Conservation (phyloP, 2,329 filamentous ascomycete genomes). For the Aureobasidium leucospermi region DNA sequence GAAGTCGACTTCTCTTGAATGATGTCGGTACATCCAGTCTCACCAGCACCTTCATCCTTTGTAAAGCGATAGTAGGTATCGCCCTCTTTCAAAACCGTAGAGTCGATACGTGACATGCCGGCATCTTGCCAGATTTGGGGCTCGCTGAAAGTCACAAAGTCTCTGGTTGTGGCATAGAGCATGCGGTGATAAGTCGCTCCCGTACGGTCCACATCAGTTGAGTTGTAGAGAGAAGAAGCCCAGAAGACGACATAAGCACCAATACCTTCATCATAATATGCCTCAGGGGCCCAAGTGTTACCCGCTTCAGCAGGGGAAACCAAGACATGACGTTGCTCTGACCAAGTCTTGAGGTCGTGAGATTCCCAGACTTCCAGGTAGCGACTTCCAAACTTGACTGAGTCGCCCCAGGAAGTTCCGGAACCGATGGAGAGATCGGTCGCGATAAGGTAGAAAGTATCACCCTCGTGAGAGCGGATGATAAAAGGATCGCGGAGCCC, state of each 20-base stretch:
- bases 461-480: slow-evolving; percentile 44
- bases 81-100: slow-evolving; percentile 41
- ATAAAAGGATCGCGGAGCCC: slow-evolving; percentile 49
- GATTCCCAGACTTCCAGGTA: slow-evolving; percentile 51
- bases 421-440: slow-evolving; percentile 49
- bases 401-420: slow-evolving; percentile 45
- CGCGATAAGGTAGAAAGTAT: slow-evolving; percentile 46
- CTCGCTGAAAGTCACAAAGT: slow-evolving; percentile 45
- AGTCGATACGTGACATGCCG: slow-evolving; percentile 46
- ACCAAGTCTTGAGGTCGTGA: slow-evolving; percentile 44
- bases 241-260: slow-evolving; percentile 41
- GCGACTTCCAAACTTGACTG: slow-evolving; percentile 41
- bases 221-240: slow-evolving; percentile 40
- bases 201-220: slow-evolving; percentile 35
- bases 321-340: slow-evolving; percentile 42
- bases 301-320: slow-evolving; percentile 45
- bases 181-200: slow-evolving; percentile 45
- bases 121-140: slow-evolving; percentile 47
- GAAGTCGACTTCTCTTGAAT: slow-evolving; percentile 44
- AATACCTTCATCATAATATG: slow-evolving; percentile 41
- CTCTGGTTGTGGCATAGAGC: slow-evolving; percentile 45
- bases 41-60: slow-evolving; percentile 45
- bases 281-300: slow-evolving; percentile 50
- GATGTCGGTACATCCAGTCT: slow-evolving; percentile 47
- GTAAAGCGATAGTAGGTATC: slow-evolving; percentile 46